Evolutionary conservation across 257 asterid species (phyloP).

Genomic region (Linaria vulgaris): DNA sequence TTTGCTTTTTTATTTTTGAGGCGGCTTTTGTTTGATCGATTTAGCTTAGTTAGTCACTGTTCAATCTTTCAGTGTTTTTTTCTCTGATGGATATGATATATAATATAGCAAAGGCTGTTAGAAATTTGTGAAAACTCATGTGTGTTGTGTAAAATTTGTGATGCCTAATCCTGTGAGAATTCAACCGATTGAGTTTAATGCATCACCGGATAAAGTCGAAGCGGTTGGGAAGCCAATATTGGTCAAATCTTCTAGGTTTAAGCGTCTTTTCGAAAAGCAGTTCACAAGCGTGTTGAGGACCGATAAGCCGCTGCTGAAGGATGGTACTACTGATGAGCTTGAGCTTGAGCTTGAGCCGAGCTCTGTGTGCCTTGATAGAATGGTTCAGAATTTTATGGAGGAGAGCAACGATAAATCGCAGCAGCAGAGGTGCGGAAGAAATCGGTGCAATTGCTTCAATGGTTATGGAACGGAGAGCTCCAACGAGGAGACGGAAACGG

Average conservation of each 20-base stretch:
- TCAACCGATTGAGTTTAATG: constrained; percentile 68
- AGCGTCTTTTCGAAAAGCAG: constrained; percentile 82
- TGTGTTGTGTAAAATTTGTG: neutral
- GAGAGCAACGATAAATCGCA: constrained; percentile 56
- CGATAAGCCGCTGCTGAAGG: constrained; percentile 24
- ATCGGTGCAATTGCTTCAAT: constrained; percentile 69
- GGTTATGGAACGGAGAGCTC: constrained; percentile 56
- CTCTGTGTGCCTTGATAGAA: constrained; percentile 69
- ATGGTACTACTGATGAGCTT: constrained; percentile 47
- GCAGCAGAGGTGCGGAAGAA: constrained; percentile 52
- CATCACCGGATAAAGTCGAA: constrained; percentile 40
- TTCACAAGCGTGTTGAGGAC: constrained; percentile 47
- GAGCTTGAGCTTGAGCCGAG: constrained; percentile 90
- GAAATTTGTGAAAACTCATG: too few relatives aligned
- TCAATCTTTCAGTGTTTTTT: neutral
- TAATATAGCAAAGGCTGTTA: neutral
- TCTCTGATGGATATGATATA: neutral
- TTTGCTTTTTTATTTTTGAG: too few relatives aligned
- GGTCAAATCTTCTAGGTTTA: constrained; percentile 60
- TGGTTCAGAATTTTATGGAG: constrained; percentile 88
- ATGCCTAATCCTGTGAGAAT: constrained; percentile 70
- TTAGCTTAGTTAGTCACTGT: neutral
- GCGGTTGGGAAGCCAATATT: constrained; percentile 54
- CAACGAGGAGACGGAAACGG: constrained; percentile 70
- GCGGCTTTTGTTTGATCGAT: too few relatives aligned